Conservation (phyloP, 2,329 filamentous ascomycete species). For the Talaromyces pinophilus region DNA sequence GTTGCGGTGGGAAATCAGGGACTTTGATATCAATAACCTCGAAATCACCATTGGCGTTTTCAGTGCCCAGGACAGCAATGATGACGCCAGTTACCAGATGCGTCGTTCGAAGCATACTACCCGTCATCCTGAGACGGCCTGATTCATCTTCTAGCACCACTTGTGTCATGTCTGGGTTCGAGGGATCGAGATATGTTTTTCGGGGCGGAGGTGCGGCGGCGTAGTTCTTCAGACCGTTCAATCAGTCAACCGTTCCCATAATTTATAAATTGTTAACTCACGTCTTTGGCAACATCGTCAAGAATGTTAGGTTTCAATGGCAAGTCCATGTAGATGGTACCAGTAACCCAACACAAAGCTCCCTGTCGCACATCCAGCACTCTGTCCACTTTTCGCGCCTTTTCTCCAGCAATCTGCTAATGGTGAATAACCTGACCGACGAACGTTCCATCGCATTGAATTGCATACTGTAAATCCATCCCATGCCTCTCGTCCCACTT, state of each 20-base stretch:
- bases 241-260: neutral
- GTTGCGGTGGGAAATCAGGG: constrained; percentile 81
- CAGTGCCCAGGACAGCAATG: constrained; percentile 89
- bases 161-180: constrained; percentile 52
- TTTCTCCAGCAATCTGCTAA: constrained; percentile 69
- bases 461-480: constrained; percentile 62
- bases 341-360: constrained; percentile 90
- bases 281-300: constrained; percentile 91
- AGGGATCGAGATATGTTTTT: constrained; percentile 69
- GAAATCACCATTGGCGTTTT: constrained; percentile 88
- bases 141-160: constrained; percentile 96
- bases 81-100: constrained; percentile 90
- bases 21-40: constrained; percentile 89
- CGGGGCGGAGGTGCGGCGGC: constrained; percentile 77
- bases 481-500: constrained; percentile 74
- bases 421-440: constrained; percentile 57
- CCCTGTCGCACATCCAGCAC: constrained; percentile 96
- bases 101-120: constrained; percentile 65
- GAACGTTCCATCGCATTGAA: constrained; percentile 64
- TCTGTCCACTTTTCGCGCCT: constrained; percentile 74
- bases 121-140: constrained; percentile 78
- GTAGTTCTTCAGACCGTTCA: constrained; percentile 65
- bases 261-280: constrained; percentile 37
- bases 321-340: constrained; percentile 98
- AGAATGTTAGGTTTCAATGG: constrained; percentile 92